A percentile compares a stretch with the other conserved stretches of the same genome.
These are phyloP conservation scores for Mallotus nudiflorus DNA, from an alignment of 345 rosid genomes.

Conservation along the genomic window DNA sequence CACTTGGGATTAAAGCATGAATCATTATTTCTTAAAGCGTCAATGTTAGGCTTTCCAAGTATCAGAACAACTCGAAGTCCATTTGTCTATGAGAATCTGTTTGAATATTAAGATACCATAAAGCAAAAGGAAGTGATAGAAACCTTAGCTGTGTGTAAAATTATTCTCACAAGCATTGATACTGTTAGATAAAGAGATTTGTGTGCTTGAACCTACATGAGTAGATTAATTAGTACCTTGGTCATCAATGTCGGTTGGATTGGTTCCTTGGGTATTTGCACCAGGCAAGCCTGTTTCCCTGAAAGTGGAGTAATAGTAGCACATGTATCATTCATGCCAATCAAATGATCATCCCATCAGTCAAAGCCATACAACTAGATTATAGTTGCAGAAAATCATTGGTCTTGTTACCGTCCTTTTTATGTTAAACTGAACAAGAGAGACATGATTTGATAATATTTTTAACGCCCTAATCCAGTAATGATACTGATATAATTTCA, in stretches of 20 bases:
- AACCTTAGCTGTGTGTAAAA: not conserved
- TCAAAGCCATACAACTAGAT: no score
- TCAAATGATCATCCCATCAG: no score
- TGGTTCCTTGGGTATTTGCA: slow-evolving; percentile 12
- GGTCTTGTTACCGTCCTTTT: no score
- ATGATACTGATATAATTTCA: no score
- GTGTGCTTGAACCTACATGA: not conserved
- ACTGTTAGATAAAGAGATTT: not conserved
- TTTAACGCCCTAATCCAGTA: no score
- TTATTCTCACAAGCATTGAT: not conserved
- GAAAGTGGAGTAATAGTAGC: slow-evolving; percentile 15
- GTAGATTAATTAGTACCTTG: slow-evolving; percentile 24
- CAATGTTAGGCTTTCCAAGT: not conserved
- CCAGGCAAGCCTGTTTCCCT: slow-evolving; percentile 27
- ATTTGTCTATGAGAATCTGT: not conserved
- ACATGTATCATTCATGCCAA: not conserved
- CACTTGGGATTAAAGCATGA: not conserved
- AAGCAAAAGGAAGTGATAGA: not conserved
- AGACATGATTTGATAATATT: no score
- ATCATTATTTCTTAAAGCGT: not conserved
- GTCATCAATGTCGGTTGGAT: slow-evolving; percentile 1
- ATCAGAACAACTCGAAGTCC: not conserved
- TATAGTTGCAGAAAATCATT: no score
- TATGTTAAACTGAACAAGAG: no score
- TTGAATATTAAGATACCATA: not conserved